Conservation (phyloP, 163 green algal genomes). For the Dunaliella salina region DNA sequence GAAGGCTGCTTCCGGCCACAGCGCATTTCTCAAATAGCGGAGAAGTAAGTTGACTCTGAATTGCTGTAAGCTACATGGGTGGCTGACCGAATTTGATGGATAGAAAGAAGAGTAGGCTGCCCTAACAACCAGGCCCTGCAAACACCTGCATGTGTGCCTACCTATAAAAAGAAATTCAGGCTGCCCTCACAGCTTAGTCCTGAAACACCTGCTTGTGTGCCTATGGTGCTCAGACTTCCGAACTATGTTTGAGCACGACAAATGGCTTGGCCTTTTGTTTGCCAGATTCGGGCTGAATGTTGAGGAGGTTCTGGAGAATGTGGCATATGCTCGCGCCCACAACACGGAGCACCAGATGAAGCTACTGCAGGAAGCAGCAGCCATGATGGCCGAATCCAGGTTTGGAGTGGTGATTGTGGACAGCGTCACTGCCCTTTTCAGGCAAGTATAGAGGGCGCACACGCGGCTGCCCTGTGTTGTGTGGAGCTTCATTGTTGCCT, state of each 20-base stretch:
- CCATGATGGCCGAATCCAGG: constrained; percentile 88
- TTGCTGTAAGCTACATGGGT: not conserved
- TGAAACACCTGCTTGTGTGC: too few species aligned
- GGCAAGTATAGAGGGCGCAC: not conserved
- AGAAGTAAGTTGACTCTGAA: constrained; percentile 51
- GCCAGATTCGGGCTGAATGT: constrained; percentile 76
- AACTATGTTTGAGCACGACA: too few species aligned
- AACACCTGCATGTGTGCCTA: too few species aligned
- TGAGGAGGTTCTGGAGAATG: constrained; percentile 95
- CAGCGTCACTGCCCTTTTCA: constrained; percentile 81
- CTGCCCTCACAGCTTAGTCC: too few species aligned
- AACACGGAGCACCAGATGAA: constrained; percentile 96
- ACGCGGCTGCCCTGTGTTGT: too few species aligned
- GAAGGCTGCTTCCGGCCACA: constrained; percentile 95
- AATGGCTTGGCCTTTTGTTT: too few species aligned
- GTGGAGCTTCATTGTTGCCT: too few species aligned
- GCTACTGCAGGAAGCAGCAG: constrained; percentile 74
- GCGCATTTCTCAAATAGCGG: constrained; percentile 88
- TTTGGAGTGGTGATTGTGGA: constrained; percentile 95
- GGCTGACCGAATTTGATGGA: not conserved
- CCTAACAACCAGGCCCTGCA: not conserved
- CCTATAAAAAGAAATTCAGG: too few species aligned
- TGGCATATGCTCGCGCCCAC: constrained; percentile 95
- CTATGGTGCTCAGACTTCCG: too few species aligned
- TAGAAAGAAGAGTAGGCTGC: too few species aligned